Evolutionary conservation across 768 basidiomycete genomes (phyloP), one percentile per base, ranked within the genome.

Genomic region (Naganishia antarctica): DNA sequence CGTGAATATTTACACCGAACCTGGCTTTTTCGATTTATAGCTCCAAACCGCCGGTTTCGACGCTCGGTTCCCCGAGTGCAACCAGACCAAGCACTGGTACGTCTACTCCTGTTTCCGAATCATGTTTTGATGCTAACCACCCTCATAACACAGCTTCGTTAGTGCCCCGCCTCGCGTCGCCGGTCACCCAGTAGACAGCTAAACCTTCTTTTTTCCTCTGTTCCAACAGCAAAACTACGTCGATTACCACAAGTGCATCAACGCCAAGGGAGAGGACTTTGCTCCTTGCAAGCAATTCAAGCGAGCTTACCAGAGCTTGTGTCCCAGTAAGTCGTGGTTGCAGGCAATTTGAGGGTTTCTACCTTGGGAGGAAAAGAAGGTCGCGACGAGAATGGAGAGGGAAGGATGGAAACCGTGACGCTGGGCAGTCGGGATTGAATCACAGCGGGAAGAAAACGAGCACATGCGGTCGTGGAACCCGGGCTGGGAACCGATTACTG

Each of bases 251-350:
- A 94, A 94, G 79, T 99, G 96, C 79, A 80, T 97, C 71, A 79
- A 88, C 71, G 93, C 93, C 71, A 98, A 96, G 81, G 96, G 96
- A 70, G 96, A 99, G 71, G 96, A 97, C 65, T 98, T 86, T 77
- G 86, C 87, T n/a, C 92, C 96, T 1, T 98, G 96, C 87, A 91
- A 91, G 81, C 93, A 96, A 79, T 99, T 99, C 86, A 89, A 88
- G 82, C 85, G 86, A 78, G 90, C 90, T 29, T 99, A 91, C 83
- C 84, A 91, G 82, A 91, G 93, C 44, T 85, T 98, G 65, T 99
- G 96, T 81, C 96, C 96, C 68, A 97, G 96, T 97, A 72, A 78
- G 91, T 86, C 44, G 57, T 13, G 16, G n/a, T 12, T 49, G 41
- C 43, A 32, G n/a, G 37, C 34, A 28, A 26, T 46, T 18, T 37